Evolutionary conservation across 139 green algal species (phyloP).

Genomic region (Desmodesmus armatus): DNA sequence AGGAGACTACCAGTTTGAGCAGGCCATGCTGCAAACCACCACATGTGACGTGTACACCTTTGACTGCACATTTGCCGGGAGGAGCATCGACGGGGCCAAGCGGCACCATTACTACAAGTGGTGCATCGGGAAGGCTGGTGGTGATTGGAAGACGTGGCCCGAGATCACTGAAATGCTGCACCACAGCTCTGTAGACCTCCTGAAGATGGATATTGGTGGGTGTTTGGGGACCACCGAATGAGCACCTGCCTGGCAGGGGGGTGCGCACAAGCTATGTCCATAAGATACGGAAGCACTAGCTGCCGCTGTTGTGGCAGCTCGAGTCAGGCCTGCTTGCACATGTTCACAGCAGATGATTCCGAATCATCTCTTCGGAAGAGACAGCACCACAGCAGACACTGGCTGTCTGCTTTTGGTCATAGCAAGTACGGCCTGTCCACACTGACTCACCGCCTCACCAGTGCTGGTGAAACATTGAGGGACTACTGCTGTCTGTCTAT

Average conservation of each 20-base stretch:
- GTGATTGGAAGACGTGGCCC: background rate
- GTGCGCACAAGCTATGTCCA: too few species aligned
- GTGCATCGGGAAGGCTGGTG: background rate
- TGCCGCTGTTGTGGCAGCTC: background rate
- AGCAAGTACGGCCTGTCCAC: too few species aligned
- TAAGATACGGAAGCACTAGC: background rate
- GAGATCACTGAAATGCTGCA: slow-evolving; percentile 7
- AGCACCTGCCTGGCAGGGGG: too few species aligned
- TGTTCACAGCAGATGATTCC: background rate
- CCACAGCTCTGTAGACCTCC: background rate
- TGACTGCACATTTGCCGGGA: slow-evolving; percentile 1
- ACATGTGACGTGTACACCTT: background rate
- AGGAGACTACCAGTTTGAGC: background rate
- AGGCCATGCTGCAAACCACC: background rate
- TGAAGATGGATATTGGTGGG: slow-evolving; percentile 3
- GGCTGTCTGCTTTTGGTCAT: too few species aligned
- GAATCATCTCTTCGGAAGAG: too few species aligned
- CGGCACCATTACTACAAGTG: background rate
- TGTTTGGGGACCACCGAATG: too few species aligned
- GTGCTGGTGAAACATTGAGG: too few species aligned
- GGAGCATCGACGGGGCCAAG: background rate
- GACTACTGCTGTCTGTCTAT: too few species aligned
- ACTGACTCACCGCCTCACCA: too few species aligned
- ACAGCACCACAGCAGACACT: too few species aligned
- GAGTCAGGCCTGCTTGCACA: background rate